Percentiles rank a stretch among this genome's conserved stretches.
Conservation (phyloP, 805 yeast genomes). For the Alloascoidea hylecoeti region DNA sequence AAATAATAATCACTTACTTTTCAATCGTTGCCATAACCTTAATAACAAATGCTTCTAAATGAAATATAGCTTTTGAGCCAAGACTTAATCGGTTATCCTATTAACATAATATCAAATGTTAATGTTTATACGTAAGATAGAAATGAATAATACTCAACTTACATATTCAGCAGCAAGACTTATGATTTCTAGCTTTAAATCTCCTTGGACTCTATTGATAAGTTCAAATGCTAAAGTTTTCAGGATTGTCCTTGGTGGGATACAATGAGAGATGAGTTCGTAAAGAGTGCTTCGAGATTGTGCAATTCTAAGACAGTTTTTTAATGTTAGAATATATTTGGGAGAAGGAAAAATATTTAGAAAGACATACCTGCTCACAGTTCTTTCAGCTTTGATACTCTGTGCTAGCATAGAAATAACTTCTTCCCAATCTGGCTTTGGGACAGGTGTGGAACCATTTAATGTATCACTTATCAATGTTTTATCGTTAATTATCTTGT, state of each 20-base stretch:
- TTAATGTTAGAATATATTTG: not conserved
- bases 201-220: slow-evolving; percentile 13
- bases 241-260: slow-evolving; percentile 74
- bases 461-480: too few species aligned
- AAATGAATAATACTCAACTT: not conserved
- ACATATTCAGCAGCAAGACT: slow-evolving; percentile 5
- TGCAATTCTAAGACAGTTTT: slow-evolving; percentile 17
- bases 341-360: not conserved
- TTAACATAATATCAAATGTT: slow-evolving; percentile 30
- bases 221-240: slow-evolving; percentile 34
- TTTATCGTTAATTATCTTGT: too few species aligned
- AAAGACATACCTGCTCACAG: slow-evolving; percentile 29
- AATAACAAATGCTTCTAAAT: slow-evolving; percentile 89
- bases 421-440: slow-evolving; percentile 82
- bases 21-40: slow-evolving; percentile 71
- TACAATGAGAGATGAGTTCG: slow-evolving; percentile 84
- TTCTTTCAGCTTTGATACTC: slow-evolving; percentile 43
- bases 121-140: slow-evolving; percentile 10
- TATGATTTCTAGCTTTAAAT: slow-evolving; percentile 13
- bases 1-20: too few species aligned
- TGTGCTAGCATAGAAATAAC: slow-evolving; percentile 56
- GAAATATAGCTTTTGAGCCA: slow-evolving; percentile 86
- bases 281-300: slow-evolving; percentile 55
- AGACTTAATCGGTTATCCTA: slow-evolving; percentile 73
- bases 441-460: slow-evolving; percentile 29